Conservation (phyloP, 257 asterid genomes). For the Eucommia ulmoides region DNA sequence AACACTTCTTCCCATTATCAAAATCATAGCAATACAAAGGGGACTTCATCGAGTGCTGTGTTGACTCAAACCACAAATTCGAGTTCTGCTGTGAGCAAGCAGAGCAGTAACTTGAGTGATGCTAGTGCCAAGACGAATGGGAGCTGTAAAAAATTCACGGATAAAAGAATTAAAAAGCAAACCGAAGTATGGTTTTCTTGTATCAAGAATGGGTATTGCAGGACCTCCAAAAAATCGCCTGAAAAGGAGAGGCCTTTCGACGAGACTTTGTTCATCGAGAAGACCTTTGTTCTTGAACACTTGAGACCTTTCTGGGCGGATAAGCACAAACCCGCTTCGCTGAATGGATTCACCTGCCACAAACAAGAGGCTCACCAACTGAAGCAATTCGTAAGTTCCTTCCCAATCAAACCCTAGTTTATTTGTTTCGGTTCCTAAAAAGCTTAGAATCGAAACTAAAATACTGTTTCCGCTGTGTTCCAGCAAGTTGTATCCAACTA, state of each 20-base stretch:
- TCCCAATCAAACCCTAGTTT: neutral
- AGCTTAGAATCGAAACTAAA: neutral
- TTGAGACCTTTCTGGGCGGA: conserved; percentile 78
- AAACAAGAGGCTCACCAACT: conserved; percentile 60
- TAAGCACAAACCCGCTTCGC: conserved; percentile 51
- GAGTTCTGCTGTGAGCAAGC: conserved; percentile 31
- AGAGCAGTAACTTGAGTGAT: conserved; percentile 39
- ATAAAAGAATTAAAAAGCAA: conserved; percentile 40
- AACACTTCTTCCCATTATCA: conserved; percentile 10
- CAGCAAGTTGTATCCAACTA: neutral
- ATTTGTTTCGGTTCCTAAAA: neutral
- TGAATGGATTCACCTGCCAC: conserved; percentile 59
- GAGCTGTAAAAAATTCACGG: conserved; percentile 38
- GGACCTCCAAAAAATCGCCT: conserved; percentile 39
- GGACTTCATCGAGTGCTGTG: conserved; percentile 10
- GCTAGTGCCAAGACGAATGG: conserved; percentile 43
- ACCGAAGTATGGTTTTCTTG: conserved; percentile 57
- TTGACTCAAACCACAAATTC: conserved; percentile 13
- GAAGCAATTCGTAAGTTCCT: conserved; percentile 49
- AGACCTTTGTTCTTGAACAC: conserved; percentile 61
- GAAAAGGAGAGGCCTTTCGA: conserved; percentile 38
- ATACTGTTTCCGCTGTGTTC: neutral
- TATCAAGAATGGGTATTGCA: conserved; percentile 61
- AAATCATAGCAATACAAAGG: conserved; percentile 13
- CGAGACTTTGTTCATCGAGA: conserved; percentile 57